Base-by-base conservation (phyloP, 1,284 basidiomycete species). In the Ustilago nuda region DNA sequence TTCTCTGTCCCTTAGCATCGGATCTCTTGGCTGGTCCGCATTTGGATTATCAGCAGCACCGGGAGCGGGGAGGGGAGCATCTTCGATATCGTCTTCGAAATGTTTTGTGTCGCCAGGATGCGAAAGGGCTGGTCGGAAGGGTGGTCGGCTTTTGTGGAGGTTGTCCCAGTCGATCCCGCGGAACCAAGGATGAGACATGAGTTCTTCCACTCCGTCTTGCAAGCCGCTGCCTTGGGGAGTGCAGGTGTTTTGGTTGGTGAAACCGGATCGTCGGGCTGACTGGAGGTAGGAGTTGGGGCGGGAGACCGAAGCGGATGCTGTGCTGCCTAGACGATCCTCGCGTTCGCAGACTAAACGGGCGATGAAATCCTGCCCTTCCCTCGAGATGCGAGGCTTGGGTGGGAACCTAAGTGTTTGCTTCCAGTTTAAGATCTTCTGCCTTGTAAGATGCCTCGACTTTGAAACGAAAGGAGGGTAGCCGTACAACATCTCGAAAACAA, bases 321-420 rank as follows among this genome's bases (percentile, higher is more conserved):
- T 91, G 92, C 79, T 82, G 23, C 95, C 95, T 37, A 99, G 89
- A 37, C 95, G 91, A 85, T 98, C 94, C 87, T 96, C 94, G 6
- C 93, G 91, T 86, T 98, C 95, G 86, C 96, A 98, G 37, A 98
- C 90, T 19, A 98, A 89, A 71, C 91, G 90, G 77, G 92, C 89
- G 89, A 98, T 94, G 81, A 98, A 89, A 87, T 92, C 92, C 73
- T 94, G 89, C 41, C 92, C 95, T 86, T 95, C 93, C 78, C 90
- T 90, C 33, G 94, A 94, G 62, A 96, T 91, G 66, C 89, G 89
- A 67, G 94, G 94, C 74, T 91, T 90, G 23, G 92, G 89, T 3
- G 95, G 94, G 87, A 98, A 98, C 65, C 92, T 91, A 73, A 98
- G 89, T 37, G 92, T 91, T 84, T 92, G 91, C 72, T 91, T 91